phyloP scores from a whole-genome alignment of 306 rosid species.

The Trifolium pratense region DNA sequence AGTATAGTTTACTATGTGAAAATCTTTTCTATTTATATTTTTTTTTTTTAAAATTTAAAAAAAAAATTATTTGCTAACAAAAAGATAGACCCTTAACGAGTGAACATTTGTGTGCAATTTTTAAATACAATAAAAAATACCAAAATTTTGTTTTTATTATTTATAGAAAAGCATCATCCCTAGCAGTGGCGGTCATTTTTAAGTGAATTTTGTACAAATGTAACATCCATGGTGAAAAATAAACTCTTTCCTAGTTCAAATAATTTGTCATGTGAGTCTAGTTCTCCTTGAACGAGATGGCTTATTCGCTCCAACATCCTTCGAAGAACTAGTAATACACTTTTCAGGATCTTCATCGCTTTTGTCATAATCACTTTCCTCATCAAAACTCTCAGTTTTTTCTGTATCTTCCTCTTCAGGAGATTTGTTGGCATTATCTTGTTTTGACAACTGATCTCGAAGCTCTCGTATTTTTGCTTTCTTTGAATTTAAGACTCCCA shows the following conservation, averaged over 20 bases:
- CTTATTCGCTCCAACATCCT: conserved; percentile 41
- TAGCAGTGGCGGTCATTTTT: neutral
- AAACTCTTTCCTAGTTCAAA: neutral
- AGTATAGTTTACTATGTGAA: too few relatives aligned
- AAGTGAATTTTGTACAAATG: conserved; percentile 5
- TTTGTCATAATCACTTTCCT: conserved; percentile 49
- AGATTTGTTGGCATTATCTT: conserved; percentile 52
- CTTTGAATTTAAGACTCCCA: conserved; percentile 85
- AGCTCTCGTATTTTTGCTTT: conserved; percentile 79
- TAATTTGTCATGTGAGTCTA: conserved; percentile 39
- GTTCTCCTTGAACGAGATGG: conserved; percentile 55
- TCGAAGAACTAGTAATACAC: conserved; percentile 50
- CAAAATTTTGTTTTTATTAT: too few relatives aligned
- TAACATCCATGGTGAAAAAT: neutral
- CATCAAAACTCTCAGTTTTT: conserved; percentile 75
- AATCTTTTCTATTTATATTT: too few relatives aligned
- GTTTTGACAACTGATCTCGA: conserved; percentile 62
- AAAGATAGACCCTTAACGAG: too few relatives aligned
- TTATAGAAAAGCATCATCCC: too few relatives aligned
- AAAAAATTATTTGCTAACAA: neutral
- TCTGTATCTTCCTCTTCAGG: conserved; percentile 72
- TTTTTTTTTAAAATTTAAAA: neutral
- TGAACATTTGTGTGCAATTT: too few relatives aligned
- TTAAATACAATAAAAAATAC: neutral
- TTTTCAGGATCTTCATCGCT: conserved; percentile 52